Base-by-base conservation (phyloP, 768 basidiomycete species). In the Pulveroboletus ravenelii region DNA sequence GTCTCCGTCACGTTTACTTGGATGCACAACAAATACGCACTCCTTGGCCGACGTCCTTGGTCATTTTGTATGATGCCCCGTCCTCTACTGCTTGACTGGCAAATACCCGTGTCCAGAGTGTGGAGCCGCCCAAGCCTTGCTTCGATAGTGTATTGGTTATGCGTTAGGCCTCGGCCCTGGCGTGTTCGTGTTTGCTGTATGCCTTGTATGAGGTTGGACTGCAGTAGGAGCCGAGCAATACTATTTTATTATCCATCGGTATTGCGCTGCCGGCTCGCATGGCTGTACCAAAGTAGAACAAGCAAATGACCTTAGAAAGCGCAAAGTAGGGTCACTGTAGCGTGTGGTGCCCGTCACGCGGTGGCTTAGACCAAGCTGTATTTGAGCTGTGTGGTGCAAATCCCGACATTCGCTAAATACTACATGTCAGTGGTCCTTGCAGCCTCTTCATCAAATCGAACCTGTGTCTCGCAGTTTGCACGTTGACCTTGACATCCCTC, bases 11-110 rank as follows among this genome's bases (percentile, higher is more conserved):
- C 57, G 72, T 74, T 47, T 89, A 87, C 63, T 69, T 90, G 52
- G 75, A 79, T 50, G 58, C 63, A 1, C 64, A 72, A 1, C 76
- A 80, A 58, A 47, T 70, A n/a, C 70, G 77, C 10, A 72, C 72
- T 5, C 80, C 85, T 15, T 89, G 87, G 87, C 84, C 88, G 1
- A 78, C 76, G 7, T 79, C 81, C 2, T 70, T 90, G 76, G 69
- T 80, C 25, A 60, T 89, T 32, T 70, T 81, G 71, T 68, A 68
- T 17, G 67, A 68, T 45, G 38, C 17, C 20, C 32, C 66, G 40
- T 29, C 57, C 23, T 34, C 53, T 8, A 15, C 52, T 47, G 48
- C 51, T 42, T 67, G 58, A 68, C 32, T 39, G 52, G 36, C 41
- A 14, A 20, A 27, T 39, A 20, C 34, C 23, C 14, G n/a, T 23